Evolutionary conservation across 1,284 basidiomycete genomes (phyloP).

Genomic region (Cutaneotrichosporon cutaneum): DNA sequence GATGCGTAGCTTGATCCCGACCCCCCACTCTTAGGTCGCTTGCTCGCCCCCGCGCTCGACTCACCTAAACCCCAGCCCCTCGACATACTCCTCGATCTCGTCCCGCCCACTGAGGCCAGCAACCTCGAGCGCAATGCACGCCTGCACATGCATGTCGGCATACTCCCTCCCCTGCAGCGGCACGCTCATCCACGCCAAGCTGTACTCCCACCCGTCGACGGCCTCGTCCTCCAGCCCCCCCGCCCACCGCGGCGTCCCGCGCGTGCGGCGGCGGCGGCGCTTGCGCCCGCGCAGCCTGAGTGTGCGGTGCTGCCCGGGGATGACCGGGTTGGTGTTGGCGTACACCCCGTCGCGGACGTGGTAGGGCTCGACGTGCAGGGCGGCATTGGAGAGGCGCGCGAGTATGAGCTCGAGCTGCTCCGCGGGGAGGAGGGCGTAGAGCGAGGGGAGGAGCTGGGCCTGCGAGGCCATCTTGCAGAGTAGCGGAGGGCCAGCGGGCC

Average conservation of each 20-base stretch:
- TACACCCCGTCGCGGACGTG: conserved; percentile 38
- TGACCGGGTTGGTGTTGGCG: conserved; percentile 32
- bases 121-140: conserved; percentile 37
- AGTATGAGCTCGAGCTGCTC: conserved; percentile 28
- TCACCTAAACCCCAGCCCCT: conserved; percentile 41
- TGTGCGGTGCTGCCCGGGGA: conserved; percentile 34
- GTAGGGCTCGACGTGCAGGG: conserved; percentile 34
- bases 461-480: conserved; percentile 20
- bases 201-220: conserved; percentile 24
- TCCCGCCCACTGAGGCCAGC: conserved; percentile 22
- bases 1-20: too few species aligned
- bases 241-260: background rate
- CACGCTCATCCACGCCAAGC: conserved; percentile 35
- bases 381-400: conserved; percentile 36
- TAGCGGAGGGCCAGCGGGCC: background rate
- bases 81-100: conserved; percentile 42
- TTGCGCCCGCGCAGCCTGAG: conserved; percentile 25
- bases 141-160: conserved; percentile 38
- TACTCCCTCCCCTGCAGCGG: conserved; percentile 42
- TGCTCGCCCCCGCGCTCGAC: conserved; percentile 19
- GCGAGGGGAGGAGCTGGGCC: conserved; percentile 36
- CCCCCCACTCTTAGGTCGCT: too few species aligned
- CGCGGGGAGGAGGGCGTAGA: conserved; percentile 40
- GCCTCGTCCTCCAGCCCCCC: background rate
- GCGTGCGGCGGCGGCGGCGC: conserved; percentile 1